These are phyloP conservation scores for Coniella lustricola DNA, from an alignment of 2,329 filamentous ascomycete genomes.

Conservation along the genomic window DNA sequence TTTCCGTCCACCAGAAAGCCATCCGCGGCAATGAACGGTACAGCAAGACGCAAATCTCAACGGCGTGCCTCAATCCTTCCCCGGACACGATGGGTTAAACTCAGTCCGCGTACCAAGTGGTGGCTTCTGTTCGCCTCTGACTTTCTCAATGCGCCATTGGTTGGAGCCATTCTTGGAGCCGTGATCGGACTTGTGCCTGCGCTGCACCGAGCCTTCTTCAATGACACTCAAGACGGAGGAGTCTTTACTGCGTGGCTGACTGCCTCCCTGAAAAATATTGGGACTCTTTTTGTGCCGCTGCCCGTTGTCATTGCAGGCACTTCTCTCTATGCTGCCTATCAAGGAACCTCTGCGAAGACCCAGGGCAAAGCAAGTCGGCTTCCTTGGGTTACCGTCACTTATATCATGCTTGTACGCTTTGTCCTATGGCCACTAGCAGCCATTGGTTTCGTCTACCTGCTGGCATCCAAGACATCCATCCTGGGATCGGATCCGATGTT, in stretches of 20 bases:
- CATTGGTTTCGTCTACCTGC: slow-evolving; percentile 46
- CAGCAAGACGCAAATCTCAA: not conserved
- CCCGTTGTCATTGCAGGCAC: slow-evolving; percentile 62
- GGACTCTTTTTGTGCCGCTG: slow-evolving; percentile 55
- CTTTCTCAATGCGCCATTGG: slow-evolving; percentile 55
- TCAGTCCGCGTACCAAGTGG: slow-evolving; percentile 24
- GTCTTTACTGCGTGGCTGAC: slow-evolving; percentile 63
- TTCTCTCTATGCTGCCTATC: slow-evolving; percentile 50
- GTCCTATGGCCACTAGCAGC: slow-evolving; percentile 52
- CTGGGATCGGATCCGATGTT: slow-evolving; percentile 54
- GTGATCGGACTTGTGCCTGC: slow-evolving; percentile 53
- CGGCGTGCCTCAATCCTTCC: slow-evolving; percentile 22
- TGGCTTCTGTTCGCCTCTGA: slow-evolving; percentile 31
- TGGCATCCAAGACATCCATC: slow-evolving; percentile 45
- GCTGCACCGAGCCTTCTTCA: slow-evolving; percentile 57
- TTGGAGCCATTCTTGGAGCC: slow-evolving; percentile 52
- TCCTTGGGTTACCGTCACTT: slow-evolving; percentile 41
- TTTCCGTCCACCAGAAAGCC: slow-evolving; percentile 23
- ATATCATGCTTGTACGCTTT: slow-evolving; percentile 50
- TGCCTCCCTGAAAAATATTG: slow-evolving; percentile 52
- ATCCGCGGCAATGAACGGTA: not conserved
- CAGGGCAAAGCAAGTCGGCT: slow-evolving; percentile 28
- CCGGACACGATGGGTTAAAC: slow-evolving; percentile 21
- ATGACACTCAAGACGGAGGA: slow-evolving; percentile 47
- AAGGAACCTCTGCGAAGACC: slow-evolving; percentile 30